Evolutionary conservation across 257 asterid species (phyloP), one percentile per base, ranked within the genome.

Genomic region (Rubia yunnanensis): DNA sequence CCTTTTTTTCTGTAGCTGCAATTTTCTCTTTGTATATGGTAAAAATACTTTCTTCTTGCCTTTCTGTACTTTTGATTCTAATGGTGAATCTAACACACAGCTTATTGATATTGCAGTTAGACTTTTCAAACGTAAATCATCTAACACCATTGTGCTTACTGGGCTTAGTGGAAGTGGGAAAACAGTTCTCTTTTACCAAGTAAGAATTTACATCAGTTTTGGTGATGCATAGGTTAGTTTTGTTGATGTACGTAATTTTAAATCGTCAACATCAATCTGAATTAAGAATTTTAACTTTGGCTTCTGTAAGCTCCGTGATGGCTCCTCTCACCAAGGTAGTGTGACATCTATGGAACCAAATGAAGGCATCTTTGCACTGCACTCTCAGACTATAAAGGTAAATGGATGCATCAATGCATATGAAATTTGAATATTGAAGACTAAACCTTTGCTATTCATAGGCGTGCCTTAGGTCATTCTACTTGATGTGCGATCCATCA

Each of bases 271-370:
- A 4, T 17, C 32, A 22, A 20, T 34, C 52, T 31, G 34, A 67
- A 63, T 68, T 67, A 27, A n/a, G 53, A 64, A 69, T 39, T 7
- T 68, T 41, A 7, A 52, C 50, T 64, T 52, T 72, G 68, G 34
- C 48, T n/a, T 38, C 4, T 69, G 35, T 72, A 67, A 89, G 96
- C 96, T 92, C 73, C 91, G 80, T 67, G 96, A 92, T 81, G 97
- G 96, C 30, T 84, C 96, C 60, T 74, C 88, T 28, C 98, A 89
- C 78, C 87, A 72, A 78, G 95, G 96, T 72, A 84, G 94, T 57
- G 96, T 92, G 73, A 92, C 95, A 32, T 92, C 97, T 32, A 84
- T 87, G 96, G 94, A 92, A 66, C 96, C 95, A 55, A 89, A 89
- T 66, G 88, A 81, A 73, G 96, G 75, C 66, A 80, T 82, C 65